These are phyloP conservation scores for Linnemannia zychae DNA, from an alignment of 192 early-diverging fungal species.

Conservation along the genomic window DNA sequence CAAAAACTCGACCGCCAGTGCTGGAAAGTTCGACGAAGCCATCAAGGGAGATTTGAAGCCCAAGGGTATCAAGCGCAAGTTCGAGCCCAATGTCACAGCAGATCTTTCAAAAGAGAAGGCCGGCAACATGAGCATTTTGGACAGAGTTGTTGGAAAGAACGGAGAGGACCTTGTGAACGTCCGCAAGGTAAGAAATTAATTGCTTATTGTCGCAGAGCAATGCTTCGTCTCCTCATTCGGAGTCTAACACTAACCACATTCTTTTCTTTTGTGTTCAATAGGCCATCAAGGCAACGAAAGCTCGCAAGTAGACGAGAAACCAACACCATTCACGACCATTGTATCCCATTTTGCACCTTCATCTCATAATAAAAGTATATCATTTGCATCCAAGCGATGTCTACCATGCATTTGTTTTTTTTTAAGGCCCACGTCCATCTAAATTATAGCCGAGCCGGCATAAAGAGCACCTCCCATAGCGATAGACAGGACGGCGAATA, in stretches of 20 bases:
- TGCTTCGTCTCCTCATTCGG: too few relatives aligned
- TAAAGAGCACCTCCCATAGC: constrained; percentile 32
- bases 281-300: constrained; percentile 55
- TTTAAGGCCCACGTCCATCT: not conserved
- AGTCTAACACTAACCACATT: not conserved
- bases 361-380: constrained; percentile 48
- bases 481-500: constrained; percentile 20
- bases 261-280: not conserved
- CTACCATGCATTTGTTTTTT: not conserved
- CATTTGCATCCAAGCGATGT: not conserved
- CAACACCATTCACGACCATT: not conserved
- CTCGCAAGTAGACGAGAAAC: constrained; percentile 30
- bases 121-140: constrained; percentile 75
- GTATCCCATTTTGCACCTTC: constrained; percentile 26
- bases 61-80: constrained; percentile 84
- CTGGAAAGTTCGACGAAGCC: constrained; percentile 92
- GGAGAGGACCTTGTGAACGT: constrained; percentile 65
- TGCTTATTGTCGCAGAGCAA: too few relatives aligned
- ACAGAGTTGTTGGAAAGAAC: constrained; percentile 72
- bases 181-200: constrained; percentile 57
- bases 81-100: constrained; percentile 68
- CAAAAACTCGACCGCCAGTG: constrained; percentile 88
- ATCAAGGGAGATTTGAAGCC: constrained; percentile 86
- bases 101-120: constrained; percentile 79
- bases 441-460: constrained; percentile 21